These are phyloP conservation scores for Populus ilicifolia DNA, from an alignment of 345 rosid species.

Conservation along the genomic window DNA sequence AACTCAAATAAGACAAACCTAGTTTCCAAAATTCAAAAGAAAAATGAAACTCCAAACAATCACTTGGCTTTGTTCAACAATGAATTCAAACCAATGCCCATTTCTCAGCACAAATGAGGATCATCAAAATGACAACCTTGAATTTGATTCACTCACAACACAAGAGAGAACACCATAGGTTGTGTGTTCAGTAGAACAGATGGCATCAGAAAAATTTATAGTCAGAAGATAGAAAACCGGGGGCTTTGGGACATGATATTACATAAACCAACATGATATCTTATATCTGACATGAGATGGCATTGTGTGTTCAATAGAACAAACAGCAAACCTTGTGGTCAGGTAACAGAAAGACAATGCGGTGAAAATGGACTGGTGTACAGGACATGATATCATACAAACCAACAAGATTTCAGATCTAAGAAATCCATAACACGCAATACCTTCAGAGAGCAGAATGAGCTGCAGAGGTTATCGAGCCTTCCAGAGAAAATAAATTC, in stretches of 20 bases:
- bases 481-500: slow-evolving; percentile 94
- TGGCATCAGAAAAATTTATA: not conserved
- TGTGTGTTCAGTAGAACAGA: not conserved
- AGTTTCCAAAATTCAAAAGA: not conserved
- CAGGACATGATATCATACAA: not conserved
- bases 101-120: not conserved
- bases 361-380: not conserved
- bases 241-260: not conserved
- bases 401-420: not conserved
- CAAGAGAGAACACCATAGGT: not conserved
- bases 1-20: not conserved
- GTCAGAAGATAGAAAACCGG: not conserved
- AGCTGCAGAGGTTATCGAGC: slow-evolving; percentile 97
- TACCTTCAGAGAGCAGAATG: slow-evolving; percentile 92
- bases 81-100: not conserved
- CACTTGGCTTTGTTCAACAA: not conserved
- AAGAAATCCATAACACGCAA: not conserved
- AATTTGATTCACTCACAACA: not conserved
- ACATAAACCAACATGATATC: not conserved
- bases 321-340: not conserved
- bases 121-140: not conserved
- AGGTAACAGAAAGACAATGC: not conserved
- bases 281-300: not conserved
- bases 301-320: not conserved
- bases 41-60: slow-evolving; percentile 1